Conservation (phyloP, 192 early-diverging fungal genomes). For the Jimgerdemannia flammicorona region DNA sequence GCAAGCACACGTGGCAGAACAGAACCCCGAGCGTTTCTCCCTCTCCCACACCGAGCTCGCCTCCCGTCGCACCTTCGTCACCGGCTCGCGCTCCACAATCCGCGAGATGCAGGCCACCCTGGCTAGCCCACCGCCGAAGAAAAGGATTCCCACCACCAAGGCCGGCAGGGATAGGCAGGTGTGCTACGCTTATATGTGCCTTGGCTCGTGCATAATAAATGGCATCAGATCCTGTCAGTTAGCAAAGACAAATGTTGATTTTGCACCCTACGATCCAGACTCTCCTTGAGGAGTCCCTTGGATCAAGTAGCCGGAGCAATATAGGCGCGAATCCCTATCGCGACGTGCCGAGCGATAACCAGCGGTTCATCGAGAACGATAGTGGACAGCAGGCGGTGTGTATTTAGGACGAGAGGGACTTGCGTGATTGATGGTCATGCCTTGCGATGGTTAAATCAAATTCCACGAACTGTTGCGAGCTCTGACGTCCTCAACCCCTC, state of each 20-base stretch:
- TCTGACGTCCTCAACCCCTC: neutral
- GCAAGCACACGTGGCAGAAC: slow-evolving; percentile 4
- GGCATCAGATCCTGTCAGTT: neutral
- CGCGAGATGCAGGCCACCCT: slow-evolving; percentile 21
- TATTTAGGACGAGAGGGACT: too few species aligned
- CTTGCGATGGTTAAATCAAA: neutral
- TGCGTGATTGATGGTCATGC: neutral
- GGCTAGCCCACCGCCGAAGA: slow-evolving; percentile 23
- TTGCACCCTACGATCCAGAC: neutral
- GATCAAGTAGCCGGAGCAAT: slow-evolving; percentile 1
- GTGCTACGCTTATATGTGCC: too few species aligned
- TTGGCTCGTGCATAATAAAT: too few species aligned
- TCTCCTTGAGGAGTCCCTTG: too few species aligned
- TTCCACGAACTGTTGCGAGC: too few species aligned
- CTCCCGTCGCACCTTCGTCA: slow-evolving; percentile 21
- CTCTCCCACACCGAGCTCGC: slow-evolving; percentile 33
- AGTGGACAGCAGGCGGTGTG: slow-evolving; percentile 29
- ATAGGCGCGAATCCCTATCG: neutral
- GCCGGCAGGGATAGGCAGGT: slow-evolving; percentile 2
- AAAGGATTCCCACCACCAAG: slow-evolving; percentile 4
- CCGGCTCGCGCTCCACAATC: slow-evolving; percentile 17
- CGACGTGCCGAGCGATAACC: slow-evolving; percentile 20
- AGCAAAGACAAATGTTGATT: neutral
- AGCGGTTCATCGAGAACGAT: slow-evolving; percentile 28
- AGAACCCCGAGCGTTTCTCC: slow-evolving; percentile 39